Conservation (phyloP, 306 rosid species). For the Myrica gale region DNA sequence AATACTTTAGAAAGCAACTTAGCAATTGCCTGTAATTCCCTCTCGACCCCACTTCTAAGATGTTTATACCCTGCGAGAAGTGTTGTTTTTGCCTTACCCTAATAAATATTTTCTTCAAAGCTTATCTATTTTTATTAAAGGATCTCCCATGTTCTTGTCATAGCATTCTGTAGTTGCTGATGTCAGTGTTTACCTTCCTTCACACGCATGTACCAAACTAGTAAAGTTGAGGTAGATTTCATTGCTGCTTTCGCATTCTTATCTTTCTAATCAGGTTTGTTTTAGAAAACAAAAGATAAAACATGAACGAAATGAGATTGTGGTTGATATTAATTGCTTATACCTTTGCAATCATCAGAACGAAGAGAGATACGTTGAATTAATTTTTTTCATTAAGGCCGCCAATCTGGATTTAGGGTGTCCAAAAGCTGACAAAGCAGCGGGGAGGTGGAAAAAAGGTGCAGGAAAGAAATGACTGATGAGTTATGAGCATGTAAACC, state of each 20-base stretch:
- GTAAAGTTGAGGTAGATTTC: not conserved
- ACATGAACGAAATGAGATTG: not conserved
- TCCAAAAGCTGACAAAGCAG: too few species aligned
- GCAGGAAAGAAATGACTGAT: not conserved
- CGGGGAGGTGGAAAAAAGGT: not conserved
- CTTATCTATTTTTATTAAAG: not conserved
- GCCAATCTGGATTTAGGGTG: too few species aligned
- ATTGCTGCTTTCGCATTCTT: not conserved
- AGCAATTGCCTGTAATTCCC: too few species aligned
- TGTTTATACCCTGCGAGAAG: not conserved
- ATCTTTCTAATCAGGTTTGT: not conserved
- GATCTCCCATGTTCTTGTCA: not conserved
- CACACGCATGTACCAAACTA: not conserved
- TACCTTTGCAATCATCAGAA: not conserved
- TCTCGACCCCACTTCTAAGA: not conserved
- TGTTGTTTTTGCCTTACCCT: not conserved
- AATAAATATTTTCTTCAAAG: not conserved
- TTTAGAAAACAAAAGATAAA: not conserved
- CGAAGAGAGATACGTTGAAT: not conserved
- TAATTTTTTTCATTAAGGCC: too few species aligned
- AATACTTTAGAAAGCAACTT: too few species aligned
- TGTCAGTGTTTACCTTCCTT: not conserved
- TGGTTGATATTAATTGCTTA: not conserved
- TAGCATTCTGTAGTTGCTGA: not conserved
- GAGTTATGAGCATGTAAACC: not conserved